A percentile compares a stretch with the other conserved stretches of the same genome.
Evolutionary conservation across 192 early-diverging fungal species (phyloP).

Genomic region (Chytriomyces sp.): DNA sequence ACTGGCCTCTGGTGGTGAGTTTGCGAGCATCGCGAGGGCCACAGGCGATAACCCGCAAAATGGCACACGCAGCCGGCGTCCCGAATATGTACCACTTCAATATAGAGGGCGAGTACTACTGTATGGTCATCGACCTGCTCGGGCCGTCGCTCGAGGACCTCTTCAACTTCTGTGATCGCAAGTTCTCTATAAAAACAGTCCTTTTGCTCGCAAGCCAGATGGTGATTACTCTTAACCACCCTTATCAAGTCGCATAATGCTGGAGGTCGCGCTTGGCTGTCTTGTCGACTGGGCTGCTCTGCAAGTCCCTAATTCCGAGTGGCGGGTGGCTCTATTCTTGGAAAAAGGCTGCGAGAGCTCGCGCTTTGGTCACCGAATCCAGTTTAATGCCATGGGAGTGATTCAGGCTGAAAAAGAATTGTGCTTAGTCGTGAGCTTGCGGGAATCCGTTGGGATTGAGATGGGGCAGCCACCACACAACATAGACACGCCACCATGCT

Average conservation of each 20-base stretch:
- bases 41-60: background rate
- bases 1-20: constrained; percentile 78
- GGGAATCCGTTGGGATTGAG: too few species aligned
- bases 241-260: background rate
- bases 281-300: background rate
- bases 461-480: background rate
- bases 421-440: too few species aligned
- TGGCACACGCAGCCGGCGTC: constrained; percentile 59
- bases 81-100: constrained; percentile 92
- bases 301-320: background rate
- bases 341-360: background rate
- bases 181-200: constrained; percentile 64
- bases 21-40: background rate
- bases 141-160: constrained; percentile 62
- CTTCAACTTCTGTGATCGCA: constrained; percentile 65
- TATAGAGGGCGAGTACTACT: constrained; percentile 58
- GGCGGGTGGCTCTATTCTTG: background rate
- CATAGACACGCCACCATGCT: background rate
- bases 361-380: background rate
- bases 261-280: background rate
- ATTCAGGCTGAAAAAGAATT: too few species aligned
- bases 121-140: constrained; percentile 65
- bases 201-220: constrained; percentile 63
- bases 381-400: too few species aligned
- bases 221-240: constrained; percentile 30